phyloP scores from a whole-genome alignment of 345 rosid genomes.

The Euphorbia pulcherrima region DNA sequence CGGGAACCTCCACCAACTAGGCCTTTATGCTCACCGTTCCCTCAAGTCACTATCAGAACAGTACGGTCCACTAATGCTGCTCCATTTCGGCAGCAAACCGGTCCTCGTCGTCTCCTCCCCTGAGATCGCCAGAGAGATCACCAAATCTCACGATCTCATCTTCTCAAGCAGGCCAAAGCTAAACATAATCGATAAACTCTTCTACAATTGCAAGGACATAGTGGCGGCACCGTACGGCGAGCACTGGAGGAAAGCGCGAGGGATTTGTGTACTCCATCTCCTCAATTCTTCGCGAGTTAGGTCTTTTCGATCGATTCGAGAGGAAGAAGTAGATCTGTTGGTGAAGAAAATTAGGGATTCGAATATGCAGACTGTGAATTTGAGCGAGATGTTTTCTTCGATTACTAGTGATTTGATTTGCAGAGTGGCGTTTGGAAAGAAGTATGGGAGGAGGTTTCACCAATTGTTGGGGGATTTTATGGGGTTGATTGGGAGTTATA shows the following conservation, averaged over 20 bases:
- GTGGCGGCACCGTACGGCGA: slow-evolving; percentile 8
- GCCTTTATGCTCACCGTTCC: slow-evolving; percentile 3
- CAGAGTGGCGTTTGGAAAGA: slow-evolving; percentile 12
- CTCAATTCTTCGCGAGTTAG: slow-evolving; percentile 5
- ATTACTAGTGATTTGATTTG: slow-evolving; percentile 2
- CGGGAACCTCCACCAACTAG: slow-evolving; percentile 22
- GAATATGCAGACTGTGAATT: neutral
- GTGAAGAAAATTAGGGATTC: neutral
- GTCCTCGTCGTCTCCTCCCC: slow-evolving; percentile 8
- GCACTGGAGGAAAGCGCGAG: slow-evolving; percentile 8
- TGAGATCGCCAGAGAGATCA: slow-evolving; percentile 2
- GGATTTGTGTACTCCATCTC: slow-evolving; percentile 1
- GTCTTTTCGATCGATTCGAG: neutral
- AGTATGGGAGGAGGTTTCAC: neutral
- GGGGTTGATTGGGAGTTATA: neutral
- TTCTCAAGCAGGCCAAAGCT: slow-evolving; percentile 9
- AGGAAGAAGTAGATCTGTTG: slow-evolving; percentile 8
- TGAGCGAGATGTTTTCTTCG: slow-evolving; percentile 8
- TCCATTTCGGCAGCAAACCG: slow-evolving; percentile 8
- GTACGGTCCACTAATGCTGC: slow-evolving; percentile 12
- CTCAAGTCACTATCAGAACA: slow-evolving; percentile 8
- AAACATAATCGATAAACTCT: neutral
- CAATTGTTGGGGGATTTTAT: neutral
- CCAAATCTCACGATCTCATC: slow-evolving; percentile 9
- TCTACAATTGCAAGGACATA: slow-evolving; percentile 7